Base-by-base conservation (phyloP, 768 basidiomycete genomes). In the Agaricus sinodeliciosus region DNA sequence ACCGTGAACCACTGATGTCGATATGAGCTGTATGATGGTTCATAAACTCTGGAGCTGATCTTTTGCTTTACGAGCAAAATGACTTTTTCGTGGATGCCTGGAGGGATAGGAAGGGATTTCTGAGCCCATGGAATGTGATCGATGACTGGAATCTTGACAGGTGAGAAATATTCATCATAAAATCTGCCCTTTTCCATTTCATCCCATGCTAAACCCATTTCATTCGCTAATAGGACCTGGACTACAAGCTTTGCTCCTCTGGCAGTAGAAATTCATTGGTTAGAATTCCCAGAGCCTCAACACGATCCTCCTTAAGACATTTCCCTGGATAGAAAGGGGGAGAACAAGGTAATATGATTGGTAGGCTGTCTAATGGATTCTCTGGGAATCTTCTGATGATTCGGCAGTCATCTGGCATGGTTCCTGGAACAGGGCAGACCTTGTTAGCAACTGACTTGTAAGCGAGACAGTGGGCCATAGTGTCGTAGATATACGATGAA, bases 1-100 rank as follows among this genome's bases (percentile, higher is more conserved):
- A 75, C 69, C 16, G 60, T 64, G 45, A 76, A 74, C 72, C 70
- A 73, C 2, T 60, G 39, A 0, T 67, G 67, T 5, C 66, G 55
- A 45, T 75, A 76, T 0, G 67, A 66, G 0, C 67, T 66, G 6
- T 68, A 61, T 1, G 64, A 66, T 11, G 66, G 62, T 51, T 75
- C 66, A 46, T 73, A 75, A 0, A 70, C 63, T 3, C 70, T 71
- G 0, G 69, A 62, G 0, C 42, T 58, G 0, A 74, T 65, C 51
- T 72, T 72, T 1, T 58, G 22, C 22, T 65, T 58, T 0, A 76
- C 43, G 0, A 70, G 49, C 1, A 62, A 54, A 2, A 68, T 58
- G 0, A 74, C 66, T 51, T 67, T 49, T 3, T 66, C 60, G 0
- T 54, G 6, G 13, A 71, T 55, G 2, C 68, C 69, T 3, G 63